These are phyloP conservation scores for Russula vinacea DNA, from an alignment of 768 basidiomycete genomes.

Conservation along the genomic window DNA sequence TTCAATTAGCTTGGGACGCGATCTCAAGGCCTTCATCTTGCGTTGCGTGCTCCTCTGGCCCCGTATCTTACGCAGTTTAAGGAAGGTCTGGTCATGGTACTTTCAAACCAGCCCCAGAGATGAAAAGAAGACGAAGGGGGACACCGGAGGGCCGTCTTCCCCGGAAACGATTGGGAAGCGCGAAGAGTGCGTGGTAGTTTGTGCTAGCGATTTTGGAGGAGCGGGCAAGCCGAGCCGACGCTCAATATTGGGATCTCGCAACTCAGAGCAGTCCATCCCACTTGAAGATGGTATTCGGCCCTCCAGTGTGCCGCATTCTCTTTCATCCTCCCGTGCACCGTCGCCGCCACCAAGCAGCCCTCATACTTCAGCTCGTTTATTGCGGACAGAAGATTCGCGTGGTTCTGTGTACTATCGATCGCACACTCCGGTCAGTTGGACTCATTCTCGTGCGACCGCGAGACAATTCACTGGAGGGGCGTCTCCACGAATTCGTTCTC, in stretches of 20 bases:
- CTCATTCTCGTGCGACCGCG: slow-evolving; percentile 1
- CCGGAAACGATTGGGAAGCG: too few relatives aligned
- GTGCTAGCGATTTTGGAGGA: slow-evolving; percentile 1
- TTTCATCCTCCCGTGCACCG: not conserved
- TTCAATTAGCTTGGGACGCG: not conserved
- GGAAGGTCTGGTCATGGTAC: slow-evolving; percentile 1
- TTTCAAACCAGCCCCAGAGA: not conserved
- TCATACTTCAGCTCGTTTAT: not conserved
- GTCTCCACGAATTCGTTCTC: slow-evolving; percentile 1
- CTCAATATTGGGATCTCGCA: not conserved
- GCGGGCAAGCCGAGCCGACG: not conserved
- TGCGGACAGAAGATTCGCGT: not conserved
- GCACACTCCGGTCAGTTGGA: not conserved
- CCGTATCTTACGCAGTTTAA: not conserved
- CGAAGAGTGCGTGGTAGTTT: slow-evolving; percentile 3
- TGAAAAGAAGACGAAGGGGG: slow-evolving; percentile 1
- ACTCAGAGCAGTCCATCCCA: not conserved
- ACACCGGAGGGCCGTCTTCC: not conserved
- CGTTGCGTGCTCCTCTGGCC: slow-evolving; percentile 7
- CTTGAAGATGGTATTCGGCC: not conserved
- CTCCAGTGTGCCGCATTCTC: not conserved
- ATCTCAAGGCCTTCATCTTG: slow-evolving; percentile 9
- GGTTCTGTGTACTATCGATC: not conserved
- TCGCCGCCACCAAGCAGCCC: not conserved
- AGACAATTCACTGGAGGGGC: slow-evolving; percentile 1